Percentiles rank a stretch among this genome's conserved stretches.
Evolutionary conservation across 2,329 filamentous ascomycete species (phyloP).

Genomic region (Daldinia sp.): DNA sequence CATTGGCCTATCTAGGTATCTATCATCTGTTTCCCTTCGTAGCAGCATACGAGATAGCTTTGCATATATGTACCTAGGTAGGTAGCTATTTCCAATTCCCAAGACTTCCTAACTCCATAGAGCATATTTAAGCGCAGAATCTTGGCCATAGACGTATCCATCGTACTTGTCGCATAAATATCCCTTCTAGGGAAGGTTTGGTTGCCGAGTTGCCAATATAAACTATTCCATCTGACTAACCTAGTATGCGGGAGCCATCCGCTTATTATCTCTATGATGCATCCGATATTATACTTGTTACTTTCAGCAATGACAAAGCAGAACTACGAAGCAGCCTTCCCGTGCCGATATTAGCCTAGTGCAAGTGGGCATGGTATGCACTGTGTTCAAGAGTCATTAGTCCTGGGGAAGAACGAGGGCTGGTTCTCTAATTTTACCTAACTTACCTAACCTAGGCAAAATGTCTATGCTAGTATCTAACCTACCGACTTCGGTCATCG

Average conservation of each 20-base stretch:
- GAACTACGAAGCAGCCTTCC: not conserved
- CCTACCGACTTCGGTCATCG: slow-evolving; percentile 8
- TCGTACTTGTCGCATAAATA: not conserved
- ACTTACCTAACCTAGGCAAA: not conserved
- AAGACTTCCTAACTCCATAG: slow-evolving; percentile 3
- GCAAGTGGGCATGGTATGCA: not conserved
- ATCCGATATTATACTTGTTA: not conserved
- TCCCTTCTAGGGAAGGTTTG: not conserved
- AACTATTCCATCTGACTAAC: not conserved
- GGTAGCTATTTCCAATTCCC: not conserved
- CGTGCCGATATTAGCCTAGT: not conserved
- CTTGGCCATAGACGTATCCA: not conserved
- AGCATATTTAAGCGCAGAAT: slow-evolving; percentile 15
- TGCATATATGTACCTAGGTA: not conserved
- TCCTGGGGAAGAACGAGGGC: not conserved
- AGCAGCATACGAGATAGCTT: too few species aligned
- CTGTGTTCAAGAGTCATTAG: not conserved
- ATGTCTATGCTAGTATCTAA: too few species aligned
- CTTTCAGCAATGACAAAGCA: not conserved
- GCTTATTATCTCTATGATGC: not conserved
- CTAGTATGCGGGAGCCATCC: not conserved
- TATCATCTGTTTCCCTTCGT: not conserved
- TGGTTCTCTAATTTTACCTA: not conserved
- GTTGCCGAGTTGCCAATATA: not conserved
- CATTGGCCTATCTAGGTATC: too few species aligned